These are phyloP conservation scores for Parastagonospora avenae DNA, from an alignment of 2,329 filamentous ascomycete genomes.

Conservation along the genomic window DNA sequence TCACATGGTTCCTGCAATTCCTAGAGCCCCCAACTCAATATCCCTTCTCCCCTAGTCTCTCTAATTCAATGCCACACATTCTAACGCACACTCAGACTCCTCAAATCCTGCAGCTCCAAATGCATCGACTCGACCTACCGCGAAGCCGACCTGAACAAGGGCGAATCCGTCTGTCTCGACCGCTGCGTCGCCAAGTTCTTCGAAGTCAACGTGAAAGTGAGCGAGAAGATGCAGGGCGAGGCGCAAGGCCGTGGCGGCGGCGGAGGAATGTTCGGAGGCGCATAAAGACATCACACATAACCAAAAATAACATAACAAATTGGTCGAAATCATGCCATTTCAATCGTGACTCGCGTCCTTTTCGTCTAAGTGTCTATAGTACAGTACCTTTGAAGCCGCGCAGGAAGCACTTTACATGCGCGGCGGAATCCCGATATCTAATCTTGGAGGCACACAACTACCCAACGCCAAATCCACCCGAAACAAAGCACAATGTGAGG, in stretches of 20 bases:
- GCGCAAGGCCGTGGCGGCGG: conserved; percentile 62
- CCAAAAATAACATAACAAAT: too few relatives aligned
- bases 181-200: conserved; percentile 98
- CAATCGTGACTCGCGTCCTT: too few relatives aligned
- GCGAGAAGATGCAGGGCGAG: conserved; percentile 93
- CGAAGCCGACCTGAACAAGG: conserved; percentile 97
- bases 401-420: too few relatives aligned
- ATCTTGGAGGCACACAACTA: too few relatives aligned
- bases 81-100: conserved; percentile 62
- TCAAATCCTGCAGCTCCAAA: conserved; percentile 89
- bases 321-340: too few relatives aligned
- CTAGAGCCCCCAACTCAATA: neutral
- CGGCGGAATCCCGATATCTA: too few relatives aligned
- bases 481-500: too few relatives aligned
- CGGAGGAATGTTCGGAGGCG: conserved; percentile 34
- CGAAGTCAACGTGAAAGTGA: conserved; percentile 97
- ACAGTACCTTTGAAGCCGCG: too few relatives aligned
- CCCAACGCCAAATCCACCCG: too few relatives aligned
- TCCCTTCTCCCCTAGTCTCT: neutral
- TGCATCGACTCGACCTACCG: conserved; percentile 92
- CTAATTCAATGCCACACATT: too few relatives aligned
- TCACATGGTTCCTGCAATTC: neutral
- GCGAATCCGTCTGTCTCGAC: conserved; percentile 97
- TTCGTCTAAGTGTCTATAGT: too few relatives aligned
- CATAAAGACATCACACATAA: conserved; percentile 13